Conservation (phyloP, 805 yeast genomes). For the Pichia nanzhaoensis region DNA sequence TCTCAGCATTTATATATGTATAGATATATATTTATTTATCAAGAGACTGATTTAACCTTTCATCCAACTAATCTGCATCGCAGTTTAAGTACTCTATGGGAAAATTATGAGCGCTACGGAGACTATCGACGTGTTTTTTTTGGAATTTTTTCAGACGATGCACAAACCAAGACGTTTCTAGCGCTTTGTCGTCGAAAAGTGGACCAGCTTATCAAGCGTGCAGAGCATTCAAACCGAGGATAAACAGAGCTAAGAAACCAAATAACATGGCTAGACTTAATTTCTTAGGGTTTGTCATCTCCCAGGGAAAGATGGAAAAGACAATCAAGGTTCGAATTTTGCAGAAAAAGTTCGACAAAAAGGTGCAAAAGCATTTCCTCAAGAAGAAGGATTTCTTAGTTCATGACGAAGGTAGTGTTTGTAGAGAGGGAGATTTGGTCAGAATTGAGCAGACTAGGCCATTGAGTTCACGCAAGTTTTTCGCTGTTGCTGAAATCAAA, state of each 20-base stretch:
- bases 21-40: too few species aligned
- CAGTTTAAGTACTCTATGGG: too few species aligned
- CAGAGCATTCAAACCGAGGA: too few species aligned
- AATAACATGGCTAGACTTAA: slow-evolving; percentile 75
- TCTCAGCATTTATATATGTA: too few species aligned
- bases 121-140: too few species aligned
- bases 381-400: slow-evolving; percentile 80
- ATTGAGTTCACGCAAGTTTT: slow-evolving; percentile 69
- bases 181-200: not conserved
- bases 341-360: slow-evolving; percentile 62
- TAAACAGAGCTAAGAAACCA: too few species aligned
- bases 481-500: slow-evolving; percentile 89
- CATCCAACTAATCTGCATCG: too few species aligned
- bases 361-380: slow-evolving; percentile 67
- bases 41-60: too few species aligned
- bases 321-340: slow-evolving; percentile 91
- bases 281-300: slow-evolving; percentile 85
- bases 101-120: too few species aligned
- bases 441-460: slow-evolving; percentile 89
- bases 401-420: slow-evolving; percentile 87
- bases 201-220: too few species aligned
- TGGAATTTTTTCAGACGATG: too few species aligned
- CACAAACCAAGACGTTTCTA: too few species aligned
- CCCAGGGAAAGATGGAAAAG: slow-evolving; percentile 94
- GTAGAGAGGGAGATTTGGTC: slow-evolving; percentile 93